Base-by-base conservation (phyloP, 148 eudicot species). In the Bassia scoparia region DNA sequence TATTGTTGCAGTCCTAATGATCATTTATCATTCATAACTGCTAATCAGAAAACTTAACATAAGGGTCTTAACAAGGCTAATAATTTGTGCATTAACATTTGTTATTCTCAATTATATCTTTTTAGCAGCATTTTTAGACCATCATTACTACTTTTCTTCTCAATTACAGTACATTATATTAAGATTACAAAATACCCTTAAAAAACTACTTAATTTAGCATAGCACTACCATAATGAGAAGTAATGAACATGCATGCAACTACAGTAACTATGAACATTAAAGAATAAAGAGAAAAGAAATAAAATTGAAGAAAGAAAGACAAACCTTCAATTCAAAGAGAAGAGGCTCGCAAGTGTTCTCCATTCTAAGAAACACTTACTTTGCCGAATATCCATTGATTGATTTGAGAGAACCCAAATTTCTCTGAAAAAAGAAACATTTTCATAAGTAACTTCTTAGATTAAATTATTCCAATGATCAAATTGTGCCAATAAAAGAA, bases 241-340 rank as follows among this genome's bases (percentile, higher is more conserved):
- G 58, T 52, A 62, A 48, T 50, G 9, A 10, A 34, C 4, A 8
- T 41, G n/a, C 27, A 49, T 41, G 31, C 53, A 50, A 52, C 14
- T 43, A 24, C 24, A 46, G 5, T 18, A 67, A 37, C 14, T 4
- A 18, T 70, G 17, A 23, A 41, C 77, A 18, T 5, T 3, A 34
- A 7, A 21, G 9, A 31, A 12, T 14, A 16, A 18, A 23, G 12
- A 11, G 29, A 12, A 24, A 14, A 62, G 20, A 4, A 15, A 60
- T 50, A n/a, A 58, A 54, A 12, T 20, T 4, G 11, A 30, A 56
- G 0, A 14, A 62, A 23, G 29, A 61, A 20, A 29, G 30, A 34
- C n/a, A n/a, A 69, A 91, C 97, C 97, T 89, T 88, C 48, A 91
- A 75, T 79, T 89, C 92, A 58, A 72, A 79, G 23, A 86, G 80